phyloP scores from a whole-genome alignment of 2,329 filamentous ascomycete species.

The Orbilia javanica region DNA sequence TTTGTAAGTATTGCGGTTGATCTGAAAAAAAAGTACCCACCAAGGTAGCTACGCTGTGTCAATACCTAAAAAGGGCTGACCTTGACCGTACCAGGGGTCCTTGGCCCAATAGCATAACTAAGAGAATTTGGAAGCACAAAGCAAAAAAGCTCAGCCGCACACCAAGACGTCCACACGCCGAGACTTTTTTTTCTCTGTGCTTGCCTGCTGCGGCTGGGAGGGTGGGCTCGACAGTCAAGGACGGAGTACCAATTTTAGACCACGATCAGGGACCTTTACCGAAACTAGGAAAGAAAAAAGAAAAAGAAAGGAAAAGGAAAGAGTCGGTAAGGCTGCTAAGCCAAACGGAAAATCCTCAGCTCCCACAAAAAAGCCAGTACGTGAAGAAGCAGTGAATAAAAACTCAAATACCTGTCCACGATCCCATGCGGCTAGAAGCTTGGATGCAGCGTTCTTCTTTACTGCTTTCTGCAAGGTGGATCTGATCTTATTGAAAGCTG shows the following conservation, averaged over 20 bases:
- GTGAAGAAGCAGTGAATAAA: no score
- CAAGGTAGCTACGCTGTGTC: not conserved
- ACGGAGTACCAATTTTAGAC: conserved; percentile 5
- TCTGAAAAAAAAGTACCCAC: no score
- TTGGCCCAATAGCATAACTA: not conserved
- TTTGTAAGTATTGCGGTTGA: no score
- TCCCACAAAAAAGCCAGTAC: conserved; percentile 41
- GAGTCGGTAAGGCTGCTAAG: conserved; percentile 35
- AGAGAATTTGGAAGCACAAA: conserved; percentile 6
- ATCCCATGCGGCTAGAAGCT: conserved; percentile 38
- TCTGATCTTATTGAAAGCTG: conserved; percentile 4
- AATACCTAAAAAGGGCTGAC: no score
- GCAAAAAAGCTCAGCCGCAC: conserved; percentile 23
- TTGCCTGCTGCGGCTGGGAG: conserved; percentile 3
- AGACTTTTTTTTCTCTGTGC: not conserved
- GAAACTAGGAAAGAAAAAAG: not conserved
- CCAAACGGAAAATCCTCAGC: conserved; percentile 22
- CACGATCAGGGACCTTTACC: not conserved
- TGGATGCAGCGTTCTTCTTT: not conserved
- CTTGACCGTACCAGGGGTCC: no score
- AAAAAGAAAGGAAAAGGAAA: conserved; percentile 3
- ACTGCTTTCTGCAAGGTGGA: not conserved
- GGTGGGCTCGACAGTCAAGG: no score
- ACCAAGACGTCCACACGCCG: not conserved
- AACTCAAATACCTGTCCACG: conserved; percentile 56